Evolutionary conservation across 768 basidiomycete species (phyloP).

Genomic region (Rickenella mellea): DNA sequence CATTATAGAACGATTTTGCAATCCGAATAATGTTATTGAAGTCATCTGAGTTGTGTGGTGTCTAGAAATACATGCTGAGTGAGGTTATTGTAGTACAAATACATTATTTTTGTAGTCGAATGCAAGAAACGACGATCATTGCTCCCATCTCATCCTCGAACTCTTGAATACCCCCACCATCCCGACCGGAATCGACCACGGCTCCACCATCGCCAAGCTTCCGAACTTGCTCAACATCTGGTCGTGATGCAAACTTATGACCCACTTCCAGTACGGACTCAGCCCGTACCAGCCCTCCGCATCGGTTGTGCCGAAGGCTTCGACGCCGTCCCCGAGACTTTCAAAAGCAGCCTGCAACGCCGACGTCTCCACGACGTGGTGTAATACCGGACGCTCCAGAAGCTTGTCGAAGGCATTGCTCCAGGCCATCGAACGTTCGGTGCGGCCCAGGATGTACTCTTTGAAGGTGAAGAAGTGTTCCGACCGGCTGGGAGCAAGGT

Average conservation of each 20-base stretch:
- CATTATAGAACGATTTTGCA: no score
- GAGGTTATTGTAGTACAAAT: no score
- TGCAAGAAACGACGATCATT: no score
- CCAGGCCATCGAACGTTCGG: constrained; percentile 16
- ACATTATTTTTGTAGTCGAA: no score
- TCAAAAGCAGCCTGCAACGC: neutral
- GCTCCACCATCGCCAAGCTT: constrained; percentile 28
- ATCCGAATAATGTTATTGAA: no score
- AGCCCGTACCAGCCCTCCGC: constrained; percentile 2
- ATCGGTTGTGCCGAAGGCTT: neutral
- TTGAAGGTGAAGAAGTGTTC: constrained; percentile 21
- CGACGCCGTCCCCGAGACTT: constrained; percentile 2
- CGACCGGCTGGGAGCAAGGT: neutral
- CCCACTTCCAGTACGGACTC: constrained; percentile 26
- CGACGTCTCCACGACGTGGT: neutral
- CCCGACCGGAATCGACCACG: constrained; percentile 29
- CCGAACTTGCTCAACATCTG: constrained; percentile 31
- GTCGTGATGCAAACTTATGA: constrained; percentile 28
- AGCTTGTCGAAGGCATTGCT: constrained; percentile 16
- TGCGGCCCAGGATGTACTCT: constrained; percentile 18
- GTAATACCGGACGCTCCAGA: constrained; percentile 7
- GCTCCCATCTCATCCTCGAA: constrained; percentile 23
- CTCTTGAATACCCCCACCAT: constrained; percentile 30
- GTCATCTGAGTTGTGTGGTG: no score
- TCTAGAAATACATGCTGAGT: no score